A percentile compares a stretch with the other conserved stretches of the same genome.
These are phyloP conservation scores for Leptoxyphium fumago DNA, from an alignment of 2,329 filamentous ascomycete genomes.

Conservation along the genomic window DNA sequence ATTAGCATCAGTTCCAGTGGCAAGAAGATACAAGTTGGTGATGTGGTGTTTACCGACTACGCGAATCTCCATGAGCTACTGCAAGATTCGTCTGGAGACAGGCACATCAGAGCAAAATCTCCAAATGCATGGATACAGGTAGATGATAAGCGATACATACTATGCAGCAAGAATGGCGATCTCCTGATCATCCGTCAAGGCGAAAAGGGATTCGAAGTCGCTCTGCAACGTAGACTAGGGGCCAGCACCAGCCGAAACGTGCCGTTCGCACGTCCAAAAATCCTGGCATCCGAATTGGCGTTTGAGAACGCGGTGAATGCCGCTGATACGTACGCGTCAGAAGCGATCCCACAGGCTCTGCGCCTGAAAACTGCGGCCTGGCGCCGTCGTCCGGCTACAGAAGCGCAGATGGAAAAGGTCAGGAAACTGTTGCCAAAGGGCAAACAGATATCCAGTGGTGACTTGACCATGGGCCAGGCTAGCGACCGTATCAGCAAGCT, in stretches of 20 bases:
- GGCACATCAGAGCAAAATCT: slow-evolving; percentile 63
- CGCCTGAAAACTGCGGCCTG: slow-evolving; percentile 54
- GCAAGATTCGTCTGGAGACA: slow-evolving; percentile 62
- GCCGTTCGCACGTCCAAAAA: slow-evolving; percentile 54
- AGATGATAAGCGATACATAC: slow-evolving; percentile 53
- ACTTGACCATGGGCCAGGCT: slow-evolving; percentile 66
- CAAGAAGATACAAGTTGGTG: slow-evolving; percentile 19
- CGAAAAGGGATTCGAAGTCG: slow-evolving; percentile 18
- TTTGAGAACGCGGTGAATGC: slow-evolving; percentile 68
- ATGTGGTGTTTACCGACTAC: slow-evolving; percentile 76
- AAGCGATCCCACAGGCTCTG: slow-evolving; percentile 34
- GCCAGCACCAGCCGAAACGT: slow-evolving; percentile 21
- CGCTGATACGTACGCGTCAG: slow-evolving; percentile 49
- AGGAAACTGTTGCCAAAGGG: slow-evolving; percentile 47
- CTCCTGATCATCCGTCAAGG: slow-evolving; percentile 40
- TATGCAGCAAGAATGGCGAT: slow-evolving; percentile 47
- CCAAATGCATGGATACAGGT: slow-evolving; percentile 71
- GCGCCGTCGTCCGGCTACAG: slow-evolving; percentile 50
- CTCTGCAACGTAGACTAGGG: slow-evolving; percentile 27
- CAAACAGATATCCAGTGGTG: slow-evolving; percentile 38
- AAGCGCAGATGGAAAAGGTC: slow-evolving; percentile 50
- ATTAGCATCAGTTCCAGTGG: neutral
- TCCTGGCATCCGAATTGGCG: slow-evolving; percentile 49
- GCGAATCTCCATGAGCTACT: slow-evolving; percentile 84
- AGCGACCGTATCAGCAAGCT: slow-evolving; percentile 86